phyloP scores from a whole-genome alignment of 805 yeast genomes.

The Millerago galiae region DNA sequence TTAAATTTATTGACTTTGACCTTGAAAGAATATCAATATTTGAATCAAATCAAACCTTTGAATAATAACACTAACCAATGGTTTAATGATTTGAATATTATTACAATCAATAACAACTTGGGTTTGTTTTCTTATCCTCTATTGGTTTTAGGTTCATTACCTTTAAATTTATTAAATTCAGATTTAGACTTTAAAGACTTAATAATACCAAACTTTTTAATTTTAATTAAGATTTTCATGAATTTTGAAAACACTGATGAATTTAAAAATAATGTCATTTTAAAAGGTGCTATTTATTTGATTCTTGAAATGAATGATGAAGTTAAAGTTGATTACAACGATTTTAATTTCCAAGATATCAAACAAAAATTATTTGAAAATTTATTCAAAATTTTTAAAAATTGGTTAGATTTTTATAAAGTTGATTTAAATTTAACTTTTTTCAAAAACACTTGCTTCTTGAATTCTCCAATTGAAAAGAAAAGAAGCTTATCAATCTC shows the following conservation, averaged over 20 bases:
- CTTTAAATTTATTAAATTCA: constrained; percentile 3
- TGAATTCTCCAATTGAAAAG: neutral
- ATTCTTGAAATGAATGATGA: constrained; percentile 5
- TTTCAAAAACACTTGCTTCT: neutral
- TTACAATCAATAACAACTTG: constrained; percentile 42
- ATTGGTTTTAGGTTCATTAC: constrained; percentile 7
- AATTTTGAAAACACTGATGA: neutral
- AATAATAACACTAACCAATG: neutral
- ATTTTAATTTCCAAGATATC: too few species aligned
- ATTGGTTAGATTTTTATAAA: constrained; percentile 6
- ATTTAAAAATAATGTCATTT: constrained; percentile 6
- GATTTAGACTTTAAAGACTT: constrained; percentile 2
- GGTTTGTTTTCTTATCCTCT: constrained; percentile 47
- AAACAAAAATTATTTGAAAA: constrained; percentile 1
- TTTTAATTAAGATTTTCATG: constrained; percentile 6
- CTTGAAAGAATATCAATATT: constrained; percentile 38
- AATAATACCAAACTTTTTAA: constrained; percentile 6
- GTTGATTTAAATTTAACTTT: neutral
- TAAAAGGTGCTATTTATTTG: constrained; percentile 10
- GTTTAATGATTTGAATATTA: constrained; percentile 14
- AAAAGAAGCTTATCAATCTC: neutral
- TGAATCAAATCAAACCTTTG: constrained; percentile 6
- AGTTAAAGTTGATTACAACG: neutral
- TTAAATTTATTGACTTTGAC: constrained; percentile 42
- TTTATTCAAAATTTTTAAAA: constrained; percentile 3